These are phyloP conservation scores for Aureobasidium vineae DNA, from an alignment of 2,329 filamentous ascomycete species.

Conservation along the genomic window DNA sequence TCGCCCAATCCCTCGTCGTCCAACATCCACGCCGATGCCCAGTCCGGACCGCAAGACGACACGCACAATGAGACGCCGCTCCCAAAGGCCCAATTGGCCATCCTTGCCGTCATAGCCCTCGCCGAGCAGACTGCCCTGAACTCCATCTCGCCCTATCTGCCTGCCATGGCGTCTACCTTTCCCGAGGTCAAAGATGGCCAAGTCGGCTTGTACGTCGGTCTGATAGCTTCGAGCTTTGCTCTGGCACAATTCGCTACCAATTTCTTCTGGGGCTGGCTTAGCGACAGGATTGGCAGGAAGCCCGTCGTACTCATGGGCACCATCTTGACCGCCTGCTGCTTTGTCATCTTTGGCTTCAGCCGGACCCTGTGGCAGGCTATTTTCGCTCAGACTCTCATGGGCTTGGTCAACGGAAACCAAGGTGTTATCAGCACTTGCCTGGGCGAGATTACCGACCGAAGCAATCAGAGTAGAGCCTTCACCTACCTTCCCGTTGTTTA, in stretches of 20 bases:
- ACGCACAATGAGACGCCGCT: slow-evolving; percentile 65
- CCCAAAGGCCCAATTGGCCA: slow-evolving; percentile 75
- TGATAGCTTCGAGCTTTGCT: slow-evolving; percentile 88
- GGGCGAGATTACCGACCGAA: slow-evolving; percentile 91
- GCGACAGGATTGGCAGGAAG: slow-evolving; percentile 75
- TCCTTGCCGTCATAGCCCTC: slow-evolving; percentile 84
- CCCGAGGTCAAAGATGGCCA: slow-evolving; percentile 69
- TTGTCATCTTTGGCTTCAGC: slow-evolving; percentile 85
- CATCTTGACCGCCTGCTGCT: slow-evolving; percentile 75
- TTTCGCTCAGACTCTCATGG: slow-evolving; percentile 84
- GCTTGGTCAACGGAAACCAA: slow-evolving; percentile 90
- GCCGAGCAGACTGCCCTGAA: slow-evolving; percentile 96
- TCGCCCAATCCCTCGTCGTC: slow-evolving; percentile 34
- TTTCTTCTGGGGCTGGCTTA: slow-evolving; percentile 84
- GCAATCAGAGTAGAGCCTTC: slow-evolving; percentile 90
- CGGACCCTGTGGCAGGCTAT: slow-evolving; percentile 79
- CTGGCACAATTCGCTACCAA: slow-evolving; percentile 90
- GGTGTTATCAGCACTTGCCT: slow-evolving; percentile 90
- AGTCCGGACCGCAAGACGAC: slow-evolving; percentile 39
- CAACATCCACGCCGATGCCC: slow-evolving; percentile 33
- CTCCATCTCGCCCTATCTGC: slow-evolving; percentile 92
- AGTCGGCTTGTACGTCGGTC: slow-evolving; percentile 83
- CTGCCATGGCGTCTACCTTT: slow-evolving; percentile 85
- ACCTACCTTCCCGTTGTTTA: slow-evolving; percentile 97
- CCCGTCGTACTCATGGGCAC: slow-evolving; percentile 81